Conservation (phyloP, 495 filamentous ascomycete species). For the Neurospora hispaniola region DNA sequence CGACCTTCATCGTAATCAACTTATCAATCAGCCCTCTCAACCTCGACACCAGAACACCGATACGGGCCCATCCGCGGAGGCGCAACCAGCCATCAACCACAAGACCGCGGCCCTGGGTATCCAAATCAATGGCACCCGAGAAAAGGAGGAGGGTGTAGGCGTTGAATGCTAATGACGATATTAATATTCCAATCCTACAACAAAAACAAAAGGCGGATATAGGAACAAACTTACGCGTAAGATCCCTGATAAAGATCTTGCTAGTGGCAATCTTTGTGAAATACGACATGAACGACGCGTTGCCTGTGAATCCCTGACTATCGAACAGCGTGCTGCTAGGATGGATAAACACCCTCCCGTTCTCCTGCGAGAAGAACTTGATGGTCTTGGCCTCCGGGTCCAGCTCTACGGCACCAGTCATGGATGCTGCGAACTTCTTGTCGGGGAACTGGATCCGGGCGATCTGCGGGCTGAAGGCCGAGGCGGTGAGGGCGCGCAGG, state of each 20-base stretch:
- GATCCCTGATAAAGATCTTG: constrained; percentile 78
- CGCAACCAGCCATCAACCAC: constrained; percentile 90
- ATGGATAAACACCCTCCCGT: constrained; percentile 84
- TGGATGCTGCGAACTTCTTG: constrained; percentile 80
- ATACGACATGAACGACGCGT: constrained; percentile 65
- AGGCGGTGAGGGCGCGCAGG: constrained; percentile 79
- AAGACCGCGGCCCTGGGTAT: constrained; percentile 79
- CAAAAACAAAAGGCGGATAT: background rate
- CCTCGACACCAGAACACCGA: constrained; percentile 79
- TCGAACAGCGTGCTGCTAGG: constrained; percentile 79
- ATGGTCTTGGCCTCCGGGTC: constrained; percentile 89
- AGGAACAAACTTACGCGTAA: constrained; percentile 56
- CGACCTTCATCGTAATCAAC: constrained; percentile 65
- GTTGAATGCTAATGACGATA: constrained; percentile 59
- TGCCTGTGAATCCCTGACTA: constrained; percentile 59
- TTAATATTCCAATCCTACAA: background rate
- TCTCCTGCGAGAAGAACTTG: constrained; percentile 81
- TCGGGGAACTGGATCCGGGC: constrained; percentile 86
- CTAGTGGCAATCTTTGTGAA: constrained; percentile 84
- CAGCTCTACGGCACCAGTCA: constrained; percentile 78
- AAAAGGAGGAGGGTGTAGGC: constrained; percentile 87
- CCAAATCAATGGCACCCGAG: constrained; percentile 69
- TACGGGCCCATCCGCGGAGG: constrained; percentile 85
- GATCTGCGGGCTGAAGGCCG: constrained; percentile 82
- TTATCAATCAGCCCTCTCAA: constrained; percentile 79